These are phyloP conservation scores for Penicillium fimorum DNA, from an alignment of 495 filamentous ascomycete genomes.

Conservation along the genomic window DNA sequence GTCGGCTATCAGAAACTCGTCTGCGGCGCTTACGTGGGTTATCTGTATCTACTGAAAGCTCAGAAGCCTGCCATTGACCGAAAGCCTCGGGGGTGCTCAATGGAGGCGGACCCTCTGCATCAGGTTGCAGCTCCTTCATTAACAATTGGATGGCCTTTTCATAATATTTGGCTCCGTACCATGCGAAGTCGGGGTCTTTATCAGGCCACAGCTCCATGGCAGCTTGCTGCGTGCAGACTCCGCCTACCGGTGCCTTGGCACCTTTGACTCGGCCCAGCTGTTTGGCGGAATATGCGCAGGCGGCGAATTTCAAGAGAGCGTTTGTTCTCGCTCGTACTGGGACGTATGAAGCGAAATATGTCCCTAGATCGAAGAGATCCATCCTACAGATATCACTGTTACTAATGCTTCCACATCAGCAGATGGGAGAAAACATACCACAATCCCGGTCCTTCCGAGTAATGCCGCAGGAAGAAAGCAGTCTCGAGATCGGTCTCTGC, in stretches of 20 bases:
- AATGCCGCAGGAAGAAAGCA: conserved; percentile 61
- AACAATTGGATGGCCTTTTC: conserved; percentile 62
- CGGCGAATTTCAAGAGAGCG: conserved; percentile 58
- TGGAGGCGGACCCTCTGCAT: conserved; percentile 37
- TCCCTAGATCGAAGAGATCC: conserved; percentile 61
- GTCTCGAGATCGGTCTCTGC: conserved; percentile 55
- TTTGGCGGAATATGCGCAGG: conserved; percentile 61
- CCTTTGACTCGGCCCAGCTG: conserved; percentile 56
- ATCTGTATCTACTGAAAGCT: conserved; percentile 32
- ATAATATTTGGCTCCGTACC: conserved; percentile 60
- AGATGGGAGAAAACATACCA: conserved; percentile 40
- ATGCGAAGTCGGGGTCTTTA: conserved; percentile 51
- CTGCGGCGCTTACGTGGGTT: conserved; percentile 41
- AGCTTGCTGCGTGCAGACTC: conserved; percentile 48
- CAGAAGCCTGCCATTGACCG: conserved; percentile 40
- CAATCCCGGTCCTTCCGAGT: conserved; percentile 57
- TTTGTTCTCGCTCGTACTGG: conserved; percentile 56
- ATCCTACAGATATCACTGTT: conserved; percentile 47
- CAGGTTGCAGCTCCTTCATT: conserved; percentile 55
- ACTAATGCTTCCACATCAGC: conserved; percentile 8
- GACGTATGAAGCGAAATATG: conserved; percentile 59
- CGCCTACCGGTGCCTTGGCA: conserved; percentile 49
- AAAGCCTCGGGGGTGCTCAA: conserved; percentile 37
- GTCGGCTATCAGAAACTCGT: conserved; percentile 38
- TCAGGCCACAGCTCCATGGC: conserved; percentile 53